Percentiles rank a stretch among this genome's conserved stretches.
phyloP scores from a whole-genome alignment of 768 basidiomycete species.

The Auriscalpium vulgare region DNA sequence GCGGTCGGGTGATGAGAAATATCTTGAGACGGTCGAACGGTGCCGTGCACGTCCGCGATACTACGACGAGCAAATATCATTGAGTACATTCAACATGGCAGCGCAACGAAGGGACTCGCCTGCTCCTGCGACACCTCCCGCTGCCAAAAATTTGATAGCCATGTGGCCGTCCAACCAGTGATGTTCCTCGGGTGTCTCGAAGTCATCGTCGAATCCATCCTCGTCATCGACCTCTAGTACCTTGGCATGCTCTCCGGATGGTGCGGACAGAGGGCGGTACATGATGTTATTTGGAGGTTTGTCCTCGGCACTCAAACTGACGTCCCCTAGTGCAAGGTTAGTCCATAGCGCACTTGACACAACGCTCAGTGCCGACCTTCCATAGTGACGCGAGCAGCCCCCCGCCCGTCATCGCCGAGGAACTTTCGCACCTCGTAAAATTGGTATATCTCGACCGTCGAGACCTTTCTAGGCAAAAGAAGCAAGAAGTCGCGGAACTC shows the following conservation, averaged over 20 bases:
- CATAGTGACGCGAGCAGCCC: constrained; percentile 77
- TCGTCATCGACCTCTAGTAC: constrained; percentile 17
- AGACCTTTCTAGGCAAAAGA: constrained; percentile 73
- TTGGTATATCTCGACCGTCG: constrained; percentile 77
- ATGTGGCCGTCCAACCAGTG: constrained; percentile 58
- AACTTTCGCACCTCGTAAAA: constrained; percentile 68
- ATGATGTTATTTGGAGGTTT: constrained; percentile 33
- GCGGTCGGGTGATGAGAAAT: constrained; percentile 86
- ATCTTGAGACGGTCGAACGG: constrained; percentile 96
- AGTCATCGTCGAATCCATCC: constrained; percentile 29
- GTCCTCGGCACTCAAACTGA: constrained; percentile 71
- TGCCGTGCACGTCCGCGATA: constrained; percentile 93
- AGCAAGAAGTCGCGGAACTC: constrained; percentile 90
- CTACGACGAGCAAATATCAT: constrained; percentile 31
- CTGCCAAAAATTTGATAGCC: constrained; percentile 83
- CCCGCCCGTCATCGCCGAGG: constrained; percentile 68
- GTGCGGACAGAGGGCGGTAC: constrained; percentile 4
- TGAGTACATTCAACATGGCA: background rate
- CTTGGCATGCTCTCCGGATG: background rate
- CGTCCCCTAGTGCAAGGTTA: constrained; percentile 48
- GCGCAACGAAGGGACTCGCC: constrained; percentile 42
- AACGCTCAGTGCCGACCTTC: constrained; percentile 48
- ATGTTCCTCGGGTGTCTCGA: constrained; percentile 40
- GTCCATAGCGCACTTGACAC: background rate
- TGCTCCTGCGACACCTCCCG: constrained; percentile 91